Evolutionary conservation across 306 rosid species (phyloP).

Genomic region (Quillaja saponaria): DNA sequence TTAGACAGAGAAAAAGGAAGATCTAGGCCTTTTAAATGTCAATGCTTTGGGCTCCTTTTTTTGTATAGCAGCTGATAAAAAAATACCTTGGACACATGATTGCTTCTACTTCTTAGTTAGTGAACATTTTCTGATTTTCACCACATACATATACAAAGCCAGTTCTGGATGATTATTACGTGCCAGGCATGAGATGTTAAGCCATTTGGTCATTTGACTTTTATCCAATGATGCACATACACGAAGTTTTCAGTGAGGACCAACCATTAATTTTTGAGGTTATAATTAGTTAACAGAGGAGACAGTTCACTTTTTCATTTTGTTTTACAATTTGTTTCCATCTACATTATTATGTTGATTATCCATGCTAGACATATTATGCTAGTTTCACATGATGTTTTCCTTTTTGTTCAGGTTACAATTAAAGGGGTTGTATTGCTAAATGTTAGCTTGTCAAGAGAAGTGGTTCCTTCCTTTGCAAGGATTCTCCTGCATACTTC

Average conservation of each 20-base stretch:
- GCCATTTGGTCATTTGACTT: background rate
- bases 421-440: slow-evolving; percentile 75
- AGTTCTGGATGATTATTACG: no score
- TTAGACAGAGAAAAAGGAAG: no score
- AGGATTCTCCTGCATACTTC: slow-evolving; percentile 88
- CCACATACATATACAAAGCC: no score
- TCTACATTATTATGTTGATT: background rate
- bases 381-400: background rate
- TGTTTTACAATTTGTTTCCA: background rate
- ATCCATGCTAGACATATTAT: background rate
- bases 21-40: no score
- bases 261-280: slow-evolving; percentile 9
- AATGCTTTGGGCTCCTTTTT: no score
- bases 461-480: slow-evolving; percentile 90
- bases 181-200: background rate
- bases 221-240: background rate
- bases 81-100: no score
- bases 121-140: no score
- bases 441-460: slow-evolving; percentile 79
- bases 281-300: slow-evolving; percentile 1
- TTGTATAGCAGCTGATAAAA: no score
- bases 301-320: background rate
- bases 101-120: no score
- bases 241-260: background rate
- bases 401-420: slow-evolving; percentile 53